Evolutionary conservation across 257 asterid species (phyloP).

Genomic region (Primulina huaijiensis): DNA sequence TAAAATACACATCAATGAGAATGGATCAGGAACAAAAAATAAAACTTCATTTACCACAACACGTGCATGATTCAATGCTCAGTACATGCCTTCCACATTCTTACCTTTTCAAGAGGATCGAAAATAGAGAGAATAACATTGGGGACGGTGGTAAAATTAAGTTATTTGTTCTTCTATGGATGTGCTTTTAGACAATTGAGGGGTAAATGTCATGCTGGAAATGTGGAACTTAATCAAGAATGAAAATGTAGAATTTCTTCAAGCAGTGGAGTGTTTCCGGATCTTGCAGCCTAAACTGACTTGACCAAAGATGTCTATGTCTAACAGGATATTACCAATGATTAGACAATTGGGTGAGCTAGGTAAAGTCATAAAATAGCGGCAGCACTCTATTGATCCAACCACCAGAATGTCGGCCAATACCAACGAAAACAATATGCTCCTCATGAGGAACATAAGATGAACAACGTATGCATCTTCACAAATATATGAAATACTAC

Average conservation of each 20-base stretch:
- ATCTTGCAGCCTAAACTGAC: neutral
- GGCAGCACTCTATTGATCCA: slow-evolving; percentile 4
- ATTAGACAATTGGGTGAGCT: neutral
- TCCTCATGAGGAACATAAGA: slow-evolving; percentile 14
- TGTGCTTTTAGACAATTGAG: neutral
- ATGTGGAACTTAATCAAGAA: neutral
- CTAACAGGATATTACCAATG: neutral
- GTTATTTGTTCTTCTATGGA: neutral
- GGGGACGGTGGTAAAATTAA: neutral
- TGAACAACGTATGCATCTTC: slow-evolving; percentile 5
- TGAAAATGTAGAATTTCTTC: neutral
- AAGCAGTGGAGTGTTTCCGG: no score
- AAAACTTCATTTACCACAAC: slow-evolving; percentile 15
- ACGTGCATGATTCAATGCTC: slow-evolving; percentile 3
- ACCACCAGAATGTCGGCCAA: slow-evolving; percentile 12
- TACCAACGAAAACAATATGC: slow-evolving; percentile 19
- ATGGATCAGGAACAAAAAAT: slow-evolving; percentile 25
- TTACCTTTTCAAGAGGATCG: neutral
- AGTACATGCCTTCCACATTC: slow-evolving; percentile 6
- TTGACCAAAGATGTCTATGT: neutral
- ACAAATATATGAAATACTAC: slow-evolving; percentile 9
- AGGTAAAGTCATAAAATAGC: slow-evolving; percentile 1
- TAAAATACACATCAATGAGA: slow-evolving; percentile 27
- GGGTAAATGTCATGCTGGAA: neutral
- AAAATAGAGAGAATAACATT: neutral